phyloP scores from a whole-genome alignment of 2,329 filamentous ascomycete genomes.

The Furcasterigmium furcatum region DNA sequence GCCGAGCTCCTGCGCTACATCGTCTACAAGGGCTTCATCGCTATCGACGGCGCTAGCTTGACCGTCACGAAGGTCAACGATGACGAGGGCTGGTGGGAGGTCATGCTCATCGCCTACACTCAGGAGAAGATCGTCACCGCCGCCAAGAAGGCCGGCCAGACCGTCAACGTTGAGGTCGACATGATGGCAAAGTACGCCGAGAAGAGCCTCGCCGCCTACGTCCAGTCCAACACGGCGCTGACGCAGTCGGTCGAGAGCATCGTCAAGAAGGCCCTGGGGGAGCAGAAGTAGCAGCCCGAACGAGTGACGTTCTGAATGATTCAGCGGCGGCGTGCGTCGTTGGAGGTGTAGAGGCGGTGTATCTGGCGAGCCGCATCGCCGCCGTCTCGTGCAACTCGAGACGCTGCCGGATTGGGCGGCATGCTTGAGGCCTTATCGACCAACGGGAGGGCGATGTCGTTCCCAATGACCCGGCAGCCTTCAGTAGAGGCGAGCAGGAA shows the following conservation, averaged over 20 bases:
- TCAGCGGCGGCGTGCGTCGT: too few relatives aligned
- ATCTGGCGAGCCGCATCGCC: too few relatives aligned
- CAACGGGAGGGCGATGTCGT: too few relatives aligned
- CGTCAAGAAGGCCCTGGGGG: too few relatives aligned
- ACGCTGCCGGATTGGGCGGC: too few relatives aligned
- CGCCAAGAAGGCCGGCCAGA: conserved; percentile 72
- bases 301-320: too few relatives aligned
- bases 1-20: conserved; percentile 73
- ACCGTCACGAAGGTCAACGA: conserved; percentile 88
- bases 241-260: background rate
- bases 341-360: too few relatives aligned
- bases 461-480: too few relatives aligned
- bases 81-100: conserved; percentile 78
- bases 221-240: conserved; percentile 28
- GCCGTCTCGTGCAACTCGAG: too few relatives aligned
- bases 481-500: too few relatives aligned
- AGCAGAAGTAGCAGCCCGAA: too few relatives aligned
- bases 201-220: conserved; percentile 83
- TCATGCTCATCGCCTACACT: conserved; percentile 97
- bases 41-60: conserved; percentile 90
- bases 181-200: conserved; percentile 83
- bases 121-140: conserved; percentile 88
- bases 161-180: conserved; percentile 91
- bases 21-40: conserved; percentile 94
- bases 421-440: too few relatives aligned